Evolutionary conservation across 2,329 filamentous ascomycete species (phyloP), one percentile per base, ranked within the genome.

Genomic region (Lojkania enalia): DNA sequence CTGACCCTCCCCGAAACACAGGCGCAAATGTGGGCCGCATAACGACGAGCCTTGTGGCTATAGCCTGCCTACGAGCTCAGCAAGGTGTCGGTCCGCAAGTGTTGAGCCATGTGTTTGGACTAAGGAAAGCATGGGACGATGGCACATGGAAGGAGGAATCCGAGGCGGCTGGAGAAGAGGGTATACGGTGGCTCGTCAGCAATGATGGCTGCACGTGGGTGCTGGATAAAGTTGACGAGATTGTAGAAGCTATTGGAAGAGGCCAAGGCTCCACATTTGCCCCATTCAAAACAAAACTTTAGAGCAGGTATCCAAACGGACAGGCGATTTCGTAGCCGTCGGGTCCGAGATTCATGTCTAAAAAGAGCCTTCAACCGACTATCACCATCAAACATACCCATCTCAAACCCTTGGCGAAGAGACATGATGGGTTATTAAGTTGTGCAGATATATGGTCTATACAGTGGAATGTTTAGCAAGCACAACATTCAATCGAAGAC

Each of bases 61-160:
- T 94, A 23, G 76, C 86, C 4, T 89, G 86, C 60, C 64, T 94
- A 64, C 73, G 88, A 5, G 79, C 87, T 35, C 88, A 92, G 75
- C 86, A 84, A 3, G 88, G 88, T 0, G 88, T 91, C 0, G 88
- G 82, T 0, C 88, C 88, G 2, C 88, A 92, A 74, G 86, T 94
- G n/a, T 71, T 85, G 18, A 88, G 84, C 52, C 88, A 94, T 70
- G 76, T 92, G 0, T 90, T 88, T 70, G 88, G 88, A 0, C 63
- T 94, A 68, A 71, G 85, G 44, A 92, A 92, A 73, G 86, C 82
- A 1, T 76, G 85, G 29, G 81, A 86, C 51, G 83, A 89, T 65
- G 86, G 84, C 0, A 73, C 72, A 20, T 77, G 64, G 61, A 76
- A 68, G 15, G 62, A 66, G 37, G 75, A 77, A 35, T 18, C 36